Percentiles rank a stretch among this genome's conserved stretches.
phyloP scores from a whole-genome alignment of 202 grass and related monocot species.

The Elaeis oleifera region DNA sequence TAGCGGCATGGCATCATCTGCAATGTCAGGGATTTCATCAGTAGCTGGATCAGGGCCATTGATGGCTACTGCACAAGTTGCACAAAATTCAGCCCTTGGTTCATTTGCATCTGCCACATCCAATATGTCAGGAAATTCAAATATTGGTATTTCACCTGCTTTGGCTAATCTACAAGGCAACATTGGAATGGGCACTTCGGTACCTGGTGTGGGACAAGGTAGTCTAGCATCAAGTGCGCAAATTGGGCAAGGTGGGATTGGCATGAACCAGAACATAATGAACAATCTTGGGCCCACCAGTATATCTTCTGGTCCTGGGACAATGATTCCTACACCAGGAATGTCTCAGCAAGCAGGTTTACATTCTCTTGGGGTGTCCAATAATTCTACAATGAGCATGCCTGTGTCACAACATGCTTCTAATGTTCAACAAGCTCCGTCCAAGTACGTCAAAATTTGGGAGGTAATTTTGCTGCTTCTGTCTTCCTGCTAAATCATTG shows the following conservation, averaged over 20 bases:
- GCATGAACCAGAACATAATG: slow-evolving; percentile 61
- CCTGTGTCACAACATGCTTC: slow-evolving; percentile 42
- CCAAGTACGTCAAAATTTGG: slow-evolving; percentile 97
- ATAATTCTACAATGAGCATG: slow-evolving; percentile 65
- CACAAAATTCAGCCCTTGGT: slow-evolving; percentile 49
- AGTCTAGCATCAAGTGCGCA: slow-evolving; percentile 50
- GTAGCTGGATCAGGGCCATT: slow-evolving; percentile 46
- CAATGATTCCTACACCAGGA: slow-evolving; percentile 75
- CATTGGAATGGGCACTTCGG: slow-evolving; percentile 48
- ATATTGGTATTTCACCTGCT: slow-evolving; percentile 46
- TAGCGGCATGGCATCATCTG: slow-evolving; percentile 53
- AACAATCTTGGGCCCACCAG: slow-evolving; percentile 43
- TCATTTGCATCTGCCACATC: slow-evolving; percentile 65
- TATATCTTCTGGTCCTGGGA: slow-evolving; percentile 44
- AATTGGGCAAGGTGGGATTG: slow-evolving; percentile 63
- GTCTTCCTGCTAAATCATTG: slow-evolving; percentile 10
- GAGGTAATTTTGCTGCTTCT: slow-evolving; percentile 52
- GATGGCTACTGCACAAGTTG: slow-evolving; percentile 46
- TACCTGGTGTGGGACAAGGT: slow-evolving; percentile 52
- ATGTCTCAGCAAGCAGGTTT: slow-evolving; percentile 70
- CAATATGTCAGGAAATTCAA: slow-evolving; percentile 59
- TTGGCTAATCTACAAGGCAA: slow-evolving; percentile 50
- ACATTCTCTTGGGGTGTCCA: slow-evolving; percentile 55
- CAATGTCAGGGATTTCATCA: slow-evolving; percentile 48
- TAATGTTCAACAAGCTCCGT: slow-evolving; percentile 54